Evolutionary conservation across 345 rosid genomes (phyloP), one percentile per base, ranked within the genome.

Genomic region (Bruguiera sexangula): DNA sequence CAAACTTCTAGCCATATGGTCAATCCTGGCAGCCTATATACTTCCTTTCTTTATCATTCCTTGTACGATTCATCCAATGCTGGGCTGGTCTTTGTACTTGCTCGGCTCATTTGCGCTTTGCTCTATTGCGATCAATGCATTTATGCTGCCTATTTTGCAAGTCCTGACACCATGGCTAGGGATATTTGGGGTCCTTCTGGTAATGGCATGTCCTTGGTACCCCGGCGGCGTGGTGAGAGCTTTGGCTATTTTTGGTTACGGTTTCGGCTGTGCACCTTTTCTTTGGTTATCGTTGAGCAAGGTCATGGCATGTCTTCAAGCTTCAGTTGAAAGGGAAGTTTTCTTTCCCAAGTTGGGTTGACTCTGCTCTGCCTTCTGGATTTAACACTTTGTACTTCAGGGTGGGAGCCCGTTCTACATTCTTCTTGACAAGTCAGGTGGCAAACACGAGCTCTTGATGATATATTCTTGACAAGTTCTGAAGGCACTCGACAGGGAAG

Each of bases 141-240:
- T 92, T 57, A 60, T 92, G 82, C 86, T 95, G 66, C 98, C 96
- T 13, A 58, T 65, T 65, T 46, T 85, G 8, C 81, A 80, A 0
- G 96, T 90, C 51, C 59, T 89, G 69, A 78, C 82, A 26, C 93
- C 90, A 0, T 85, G 87, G 89, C 22, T 90, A n/a, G 87, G 83
- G 69, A 90, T 92, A 31, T 51, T 84, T 1, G 93, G 97, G 13
- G 77, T 82, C 16, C 97, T 95, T 39, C 68, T 90, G 16, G 91
- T 85, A 73, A 92, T 94, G 99, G 96, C 93, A 3, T 87, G 16
- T 50, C 97, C 97, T 6, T 85, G 83, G 85, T 89, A 92, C 78
- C 69, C 72, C 1, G 81, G 87, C 34, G 99, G 99, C 0, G 72
- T 92, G 22, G 65, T 84, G 6, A 81, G 99, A 75, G 96, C 89